Conservation (phyloP, 192 early-diverging fungal species). For the Coemansia asiatica region DNA sequence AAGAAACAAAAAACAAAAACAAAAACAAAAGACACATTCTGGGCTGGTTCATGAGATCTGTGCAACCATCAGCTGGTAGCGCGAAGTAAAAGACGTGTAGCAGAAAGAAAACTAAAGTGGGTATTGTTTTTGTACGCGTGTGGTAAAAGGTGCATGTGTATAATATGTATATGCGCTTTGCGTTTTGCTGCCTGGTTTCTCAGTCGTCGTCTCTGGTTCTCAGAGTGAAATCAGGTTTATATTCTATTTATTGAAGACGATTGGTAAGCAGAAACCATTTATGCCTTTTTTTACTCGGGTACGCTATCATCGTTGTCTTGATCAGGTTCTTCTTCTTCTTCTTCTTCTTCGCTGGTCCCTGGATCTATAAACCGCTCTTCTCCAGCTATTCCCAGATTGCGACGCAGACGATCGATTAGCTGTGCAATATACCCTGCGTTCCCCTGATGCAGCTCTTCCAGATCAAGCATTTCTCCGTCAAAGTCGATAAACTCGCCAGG, state of each 20-base stretch:
- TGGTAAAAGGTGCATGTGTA: too few relatives aligned
- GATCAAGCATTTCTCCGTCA: conserved; percentile 13
- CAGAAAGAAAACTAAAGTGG: neutral
- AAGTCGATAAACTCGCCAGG: conserved; percentile 27
- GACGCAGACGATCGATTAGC: conserved; percentile 19
- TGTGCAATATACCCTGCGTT: conserved; percentile 8
- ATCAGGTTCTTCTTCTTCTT: neutral
- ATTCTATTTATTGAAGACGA: too few relatives aligned
- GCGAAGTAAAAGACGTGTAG: neutral
- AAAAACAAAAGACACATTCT: too few relatives aligned
- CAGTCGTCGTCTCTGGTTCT: too few relatives aligned
- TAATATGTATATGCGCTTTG: too few relatives aligned
- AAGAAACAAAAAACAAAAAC: too few relatives aligned
- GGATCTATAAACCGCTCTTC: conserved; percentile 14
- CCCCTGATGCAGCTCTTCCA: conserved; percentile 16
- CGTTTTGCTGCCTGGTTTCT: too few relatives aligned
- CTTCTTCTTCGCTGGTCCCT: conserved; percentile 40
- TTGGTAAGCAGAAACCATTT: too few relatives aligned
- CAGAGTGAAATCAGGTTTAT: neutral
- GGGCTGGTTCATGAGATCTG: too few relatives aligned
- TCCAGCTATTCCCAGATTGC: conserved; percentile 6
- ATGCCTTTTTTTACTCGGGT: conserved; percentile 7
- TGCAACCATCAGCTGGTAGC: too few relatives aligned
- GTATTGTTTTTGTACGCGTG: too few relatives aligned
- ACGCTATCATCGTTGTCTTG: conserved; percentile 1